These are phyloP conservation scores for Saprolegnia diclina DNA, from an alignment of 352 stramenopile genomes.

Conservation along the genomic window DNA sequence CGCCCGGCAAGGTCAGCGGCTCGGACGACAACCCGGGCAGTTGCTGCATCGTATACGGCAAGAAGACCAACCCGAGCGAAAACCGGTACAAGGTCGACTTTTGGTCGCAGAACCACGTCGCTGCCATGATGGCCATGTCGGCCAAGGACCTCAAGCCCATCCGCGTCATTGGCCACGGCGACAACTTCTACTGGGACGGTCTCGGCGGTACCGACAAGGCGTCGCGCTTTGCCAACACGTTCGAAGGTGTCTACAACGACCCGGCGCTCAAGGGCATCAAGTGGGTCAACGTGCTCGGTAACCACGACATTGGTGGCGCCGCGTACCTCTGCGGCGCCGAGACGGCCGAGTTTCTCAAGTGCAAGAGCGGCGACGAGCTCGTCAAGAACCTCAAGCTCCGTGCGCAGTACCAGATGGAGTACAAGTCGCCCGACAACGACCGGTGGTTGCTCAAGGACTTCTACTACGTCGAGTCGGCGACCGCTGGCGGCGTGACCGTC, in stretches of 20 bases:
- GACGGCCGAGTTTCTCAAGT: slow-evolving; percentile 62
- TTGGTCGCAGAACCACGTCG: slow-evolving; percentile 19
- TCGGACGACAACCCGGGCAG: slow-evolving; percentile 27
- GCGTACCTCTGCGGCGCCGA: slow-evolving; percentile 70
- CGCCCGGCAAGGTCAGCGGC: slow-evolving; percentile 34
- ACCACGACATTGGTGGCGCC: slow-evolving; percentile 64
- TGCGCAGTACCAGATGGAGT: slow-evolving; percentile 50
- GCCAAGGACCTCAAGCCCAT: slow-evolving; percentile 44
- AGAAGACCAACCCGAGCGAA: slow-evolving; percentile 28
- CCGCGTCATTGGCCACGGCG: slow-evolving; percentile 58
- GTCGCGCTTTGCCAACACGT: slow-evolving; percentile 62
- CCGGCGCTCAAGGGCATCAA: slow-evolving; percentile 46
- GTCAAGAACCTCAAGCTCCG: slow-evolving; percentile 59
- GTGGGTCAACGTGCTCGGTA: slow-evolving; percentile 68
- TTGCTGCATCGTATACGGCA: slow-evolving; percentile 38
- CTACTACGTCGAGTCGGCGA: slow-evolving; percentile 56
- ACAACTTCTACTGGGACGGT: slow-evolving; percentile 83
- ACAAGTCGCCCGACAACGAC: slow-evolving; percentile 63
- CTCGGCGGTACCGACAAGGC: slow-evolving; percentile 45
- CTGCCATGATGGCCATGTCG: slow-evolving; percentile 27
- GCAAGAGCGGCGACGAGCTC: slow-evolving; percentile 45
- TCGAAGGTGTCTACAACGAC: slow-evolving; percentile 62
- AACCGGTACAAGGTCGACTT: slow-evolving; percentile 21
- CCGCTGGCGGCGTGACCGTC: slow-evolving; percentile 46
- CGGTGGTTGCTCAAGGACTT: slow-evolving; percentile 57